Percentiles rank a stretch among this genome's conserved stretches.
Evolutionary conservation across 768 basidiomycete species (phyloP).

Genomic region (Roridomyces roridus): DNA sequence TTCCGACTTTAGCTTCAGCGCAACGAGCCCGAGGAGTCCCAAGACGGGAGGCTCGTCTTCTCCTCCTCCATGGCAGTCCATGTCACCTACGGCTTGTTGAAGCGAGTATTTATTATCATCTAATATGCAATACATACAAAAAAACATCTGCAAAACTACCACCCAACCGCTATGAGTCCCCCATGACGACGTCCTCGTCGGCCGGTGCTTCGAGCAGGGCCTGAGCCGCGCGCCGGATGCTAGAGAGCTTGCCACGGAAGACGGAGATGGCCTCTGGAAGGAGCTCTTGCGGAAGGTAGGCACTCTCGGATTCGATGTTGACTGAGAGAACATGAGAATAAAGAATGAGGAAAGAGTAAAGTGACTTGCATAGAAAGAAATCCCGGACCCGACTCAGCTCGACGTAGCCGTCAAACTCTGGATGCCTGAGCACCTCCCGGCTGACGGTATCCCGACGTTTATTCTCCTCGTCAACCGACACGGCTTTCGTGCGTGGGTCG

Average conservation of each 20-base stretch:
- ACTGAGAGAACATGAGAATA: slow-evolving; percentile 50
- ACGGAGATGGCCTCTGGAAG: slow-evolving; percentile 81
- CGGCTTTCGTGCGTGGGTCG: slow-evolving; percentile 59
- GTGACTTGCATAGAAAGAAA: slow-evolving; percentile 86
- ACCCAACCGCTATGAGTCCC: slow-evolving; percentile 36
- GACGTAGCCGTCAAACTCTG: slow-evolving; percentile 86
- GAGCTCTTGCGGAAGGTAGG: slow-evolving; percentile 84
- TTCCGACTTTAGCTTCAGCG: no score
- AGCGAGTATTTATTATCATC: neutral
- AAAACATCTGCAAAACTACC: neutral
- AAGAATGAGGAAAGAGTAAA: neutral
- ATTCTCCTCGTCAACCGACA: slow-evolving; percentile 65
- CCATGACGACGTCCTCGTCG: slow-evolving; percentile 63
- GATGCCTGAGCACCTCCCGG: slow-evolving; percentile 90
- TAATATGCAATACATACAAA: slow-evolving; percentile 5
- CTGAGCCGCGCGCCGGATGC: slow-evolving; percentile 64
- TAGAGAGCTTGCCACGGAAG: slow-evolving; percentile 79
- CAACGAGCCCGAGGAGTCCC: no score
- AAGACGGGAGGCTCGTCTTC: no score
- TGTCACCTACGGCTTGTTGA: neutral
- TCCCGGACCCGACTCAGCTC: slow-evolving; percentile 87
- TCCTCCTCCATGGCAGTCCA: no score
- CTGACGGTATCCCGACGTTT: slow-evolving; percentile 89
- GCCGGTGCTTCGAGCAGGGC: slow-evolving; percentile 52
- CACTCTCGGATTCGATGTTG: slow-evolving; percentile 89